Percentiles rank a stretch among this genome's conserved stretches.
These are phyloP conservation scores for Durusdinium trenchii DNA, from an alignment of 73 alveolate species.

Conservation along the genomic window DNA sequence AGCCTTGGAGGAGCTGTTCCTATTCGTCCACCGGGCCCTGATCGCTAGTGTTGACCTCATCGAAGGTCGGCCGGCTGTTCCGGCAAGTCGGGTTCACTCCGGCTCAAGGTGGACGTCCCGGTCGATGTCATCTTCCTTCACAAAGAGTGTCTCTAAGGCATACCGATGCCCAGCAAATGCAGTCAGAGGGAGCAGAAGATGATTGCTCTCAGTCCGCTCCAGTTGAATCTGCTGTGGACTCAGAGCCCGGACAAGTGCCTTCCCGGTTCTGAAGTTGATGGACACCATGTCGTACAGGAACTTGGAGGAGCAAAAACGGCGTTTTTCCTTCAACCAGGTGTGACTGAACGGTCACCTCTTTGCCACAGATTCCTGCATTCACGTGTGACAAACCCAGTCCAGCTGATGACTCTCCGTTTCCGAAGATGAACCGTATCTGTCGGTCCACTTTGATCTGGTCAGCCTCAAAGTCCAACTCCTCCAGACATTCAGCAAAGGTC, in stretches of 20 bases:
- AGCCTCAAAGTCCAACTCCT: neutral
- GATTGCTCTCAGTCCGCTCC: neutral
- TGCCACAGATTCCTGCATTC: neutral
- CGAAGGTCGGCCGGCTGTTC: neutral
- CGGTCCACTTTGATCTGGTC: neutral
- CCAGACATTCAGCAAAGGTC: neutral
- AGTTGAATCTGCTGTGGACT: neutral
- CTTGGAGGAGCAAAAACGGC: neutral
- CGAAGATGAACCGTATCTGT: conserved; percentile 19
- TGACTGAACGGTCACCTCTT: neutral
- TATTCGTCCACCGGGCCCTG: neutral
- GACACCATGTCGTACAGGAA: neutral
- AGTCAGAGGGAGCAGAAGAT: neutral
- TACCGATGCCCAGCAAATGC: neutral
- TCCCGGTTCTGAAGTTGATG: neutral
- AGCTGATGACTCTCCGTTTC: neutral
- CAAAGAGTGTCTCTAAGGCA: neutral
- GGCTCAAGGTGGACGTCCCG: too few species aligned
- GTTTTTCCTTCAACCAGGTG: conserved; percentile 32
- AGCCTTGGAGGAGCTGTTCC: conserved; percentile 66
- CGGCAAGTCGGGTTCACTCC: neutral
- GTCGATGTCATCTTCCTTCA: neutral
- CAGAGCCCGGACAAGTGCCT: neutral
- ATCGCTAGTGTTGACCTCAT: neutral
- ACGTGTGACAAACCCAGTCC: neutral